Percentiles rank a stretch among this genome's conserved stretches.
Conservation (phyloP, 208 protist species). For the Acanthamoeba healyi region DNA sequence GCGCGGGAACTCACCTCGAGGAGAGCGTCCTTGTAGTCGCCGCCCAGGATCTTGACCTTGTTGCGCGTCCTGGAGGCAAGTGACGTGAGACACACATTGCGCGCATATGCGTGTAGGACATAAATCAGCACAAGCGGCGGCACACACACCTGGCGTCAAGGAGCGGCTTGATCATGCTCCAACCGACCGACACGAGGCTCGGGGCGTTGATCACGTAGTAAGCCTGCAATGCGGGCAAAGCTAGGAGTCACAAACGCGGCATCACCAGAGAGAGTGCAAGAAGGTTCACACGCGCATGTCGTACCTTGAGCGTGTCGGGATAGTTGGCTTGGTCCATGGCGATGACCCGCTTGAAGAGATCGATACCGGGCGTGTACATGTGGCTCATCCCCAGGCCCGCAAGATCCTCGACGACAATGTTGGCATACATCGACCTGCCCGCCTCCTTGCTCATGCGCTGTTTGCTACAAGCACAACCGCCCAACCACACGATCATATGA, state of each 20-base stretch:
- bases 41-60: constrained; percentile 55
- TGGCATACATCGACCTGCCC: constrained; percentile 62
- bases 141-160: constrained; percentile 38
- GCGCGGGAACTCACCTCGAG: constrained; percentile 28
- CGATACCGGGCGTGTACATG: constrained; percentile 64
- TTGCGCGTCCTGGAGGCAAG: constrained; percentile 29
- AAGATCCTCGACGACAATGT: constrained; percentile 66
- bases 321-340: constrained; percentile 67
- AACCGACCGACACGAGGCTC: constrained; percentile 7
- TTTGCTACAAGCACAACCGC: neutral
- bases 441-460: constrained; percentile 17
- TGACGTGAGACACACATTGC: no score
- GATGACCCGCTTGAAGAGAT: constrained; percentile 58
- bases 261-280: neutral
- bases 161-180: constrained; percentile 55
- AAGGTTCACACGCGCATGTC: neutral
- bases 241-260: neutral
- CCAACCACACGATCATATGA: neutral
- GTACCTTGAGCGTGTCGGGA: constrained; percentile 70
- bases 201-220: constrained; percentile 62
- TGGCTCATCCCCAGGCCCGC: constrained; percentile 66
- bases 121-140: neutral
- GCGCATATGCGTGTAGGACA: no score
- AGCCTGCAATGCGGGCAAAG: no score
- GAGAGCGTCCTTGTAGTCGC: constrained; percentile 4